Evolutionary conservation across 2,329 filamentous ascomycete species (phyloP), one percentile per base, ranked within the genome.

Genomic region (Calonectria honghensis): DNA sequence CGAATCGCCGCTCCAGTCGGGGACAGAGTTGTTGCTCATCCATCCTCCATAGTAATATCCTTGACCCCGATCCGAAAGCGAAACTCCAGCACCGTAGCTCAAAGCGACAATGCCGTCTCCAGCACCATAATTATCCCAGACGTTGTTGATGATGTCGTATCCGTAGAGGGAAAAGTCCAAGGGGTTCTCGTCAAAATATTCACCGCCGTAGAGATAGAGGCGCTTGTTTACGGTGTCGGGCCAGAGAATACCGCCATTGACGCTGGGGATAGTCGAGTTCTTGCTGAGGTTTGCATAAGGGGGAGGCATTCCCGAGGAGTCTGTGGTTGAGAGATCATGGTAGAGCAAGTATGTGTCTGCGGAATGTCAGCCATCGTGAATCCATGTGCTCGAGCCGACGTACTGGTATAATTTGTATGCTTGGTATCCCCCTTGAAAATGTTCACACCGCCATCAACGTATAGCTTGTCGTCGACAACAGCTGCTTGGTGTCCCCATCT

Each of bases 1-100:
- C 2, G 86, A 85, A 9, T 85, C 81, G 18, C 81, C 82, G 9
- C 78, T 79, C 91, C 90, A 93, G 14, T 86, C 86, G 0, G 88
- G 84, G 1, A 87, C 85, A 0, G 90, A 90, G 54, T 82, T 82
- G 75, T 90, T 90, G 77, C 88, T 92, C 72, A 90, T 84, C 88
- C 90, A 93, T 52, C 92, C 92, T 57, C 92, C 92, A 75, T 91
- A 90, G 80, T 93, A 92, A 79, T 90, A 94, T 1, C 89, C 91
- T 70, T 89, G 84, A 11, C 90, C 91, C 2, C 88, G 85, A 45
- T 88, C 86, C 4, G 91, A 87, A 11, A 92, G 86, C 2, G 89
- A 87, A 16, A 89, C 86, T 16, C 90, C 89, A 16, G 91, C 91
- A 14, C 91, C 92, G 74, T 89, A 92, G 9, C 90, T 88, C 4